phyloP scores from a whole-genome alignment of 495 filamentous ascomycete species.

The Physcia stellaris region DNA sequence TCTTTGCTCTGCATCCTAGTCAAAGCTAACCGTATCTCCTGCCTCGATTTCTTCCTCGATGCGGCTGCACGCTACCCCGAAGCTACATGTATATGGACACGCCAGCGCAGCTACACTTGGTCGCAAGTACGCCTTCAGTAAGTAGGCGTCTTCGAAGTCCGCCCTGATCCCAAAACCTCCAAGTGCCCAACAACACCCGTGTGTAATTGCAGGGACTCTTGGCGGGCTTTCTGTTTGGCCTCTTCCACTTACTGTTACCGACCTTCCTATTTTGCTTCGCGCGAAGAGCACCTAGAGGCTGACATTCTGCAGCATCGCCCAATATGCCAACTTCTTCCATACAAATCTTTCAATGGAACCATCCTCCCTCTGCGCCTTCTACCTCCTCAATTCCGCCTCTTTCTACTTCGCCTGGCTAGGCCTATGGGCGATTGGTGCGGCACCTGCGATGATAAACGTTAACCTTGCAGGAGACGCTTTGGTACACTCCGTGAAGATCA shows the following conservation, averaged over 20 bases:
- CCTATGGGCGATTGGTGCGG: slow-evolving; percentile 48
- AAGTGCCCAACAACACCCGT: no score
- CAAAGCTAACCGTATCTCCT: no score
- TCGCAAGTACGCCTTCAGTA: no score
- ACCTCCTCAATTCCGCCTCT: slow-evolving; percentile 53
- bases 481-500: slow-evolving; percentile 54
- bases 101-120: no score
- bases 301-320: slow-evolving; percentile 37
- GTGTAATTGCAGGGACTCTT: no score
- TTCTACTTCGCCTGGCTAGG: slow-evolving; percentile 54
- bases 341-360: slow-evolving; percentile 43
- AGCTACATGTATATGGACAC: no score
- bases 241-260: slow-evolving; percentile 1
- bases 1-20: no score
- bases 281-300: slow-evolving; percentile 47
- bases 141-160: no score
- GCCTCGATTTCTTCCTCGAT: no score
- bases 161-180: no score
- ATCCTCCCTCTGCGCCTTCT: slow-evolving; percentile 56
- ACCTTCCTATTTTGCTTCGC: slow-evolving; percentile 10
- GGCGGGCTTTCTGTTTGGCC: no score
- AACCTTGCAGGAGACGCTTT: slow-evolving; percentile 52
- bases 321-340: slow-evolving; percentile 53
- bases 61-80: no score
- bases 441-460: slow-evolving; percentile 61